A percentile compares a stretch with the other conserved stretches of the same genome.
Evolutionary conservation across 306 rosid species (phyloP).

Genomic region (Pachyrhizus erosus): DNA sequence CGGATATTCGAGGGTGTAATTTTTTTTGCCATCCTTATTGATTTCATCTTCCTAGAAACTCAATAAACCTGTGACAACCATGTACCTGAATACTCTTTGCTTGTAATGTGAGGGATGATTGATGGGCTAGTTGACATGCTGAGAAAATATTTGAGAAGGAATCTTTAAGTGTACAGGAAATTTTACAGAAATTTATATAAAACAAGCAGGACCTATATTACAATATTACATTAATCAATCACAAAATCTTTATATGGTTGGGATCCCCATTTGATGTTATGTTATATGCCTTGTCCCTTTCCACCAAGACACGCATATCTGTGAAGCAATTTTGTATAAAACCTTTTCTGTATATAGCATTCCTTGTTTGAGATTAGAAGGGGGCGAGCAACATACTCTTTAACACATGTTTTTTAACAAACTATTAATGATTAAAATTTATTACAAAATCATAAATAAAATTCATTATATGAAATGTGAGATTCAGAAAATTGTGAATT

Average conservation of each 20-base stretch:
- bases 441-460: background rate
- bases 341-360: background rate
- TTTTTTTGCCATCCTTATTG: too few relatives aligned
- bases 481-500: background rate
- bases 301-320: background rate
- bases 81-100: constrained; percentile 23
- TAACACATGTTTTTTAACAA: background rate
- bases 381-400: background rate
- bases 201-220: background rate
- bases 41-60: constrained; percentile 25
- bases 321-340: background rate
- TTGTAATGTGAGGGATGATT: background rate
- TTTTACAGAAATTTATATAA: background rate
- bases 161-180: background rate
- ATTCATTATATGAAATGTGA: background rate
- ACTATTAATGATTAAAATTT: background rate
- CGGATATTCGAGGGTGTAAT: too few relatives aligned
- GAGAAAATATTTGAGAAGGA: constrained; percentile 20
- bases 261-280: background rate
- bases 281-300: background rate
- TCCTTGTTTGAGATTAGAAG: background rate
- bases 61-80: background rate
- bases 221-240: background rate
- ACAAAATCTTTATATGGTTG: background rate
- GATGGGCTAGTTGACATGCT: constrained; percentile 10